phyloP scores from a whole-genome alignment of 2,329 filamentous ascomycete genomes.

The Hymenoscyphus fructigenus region DNA sequence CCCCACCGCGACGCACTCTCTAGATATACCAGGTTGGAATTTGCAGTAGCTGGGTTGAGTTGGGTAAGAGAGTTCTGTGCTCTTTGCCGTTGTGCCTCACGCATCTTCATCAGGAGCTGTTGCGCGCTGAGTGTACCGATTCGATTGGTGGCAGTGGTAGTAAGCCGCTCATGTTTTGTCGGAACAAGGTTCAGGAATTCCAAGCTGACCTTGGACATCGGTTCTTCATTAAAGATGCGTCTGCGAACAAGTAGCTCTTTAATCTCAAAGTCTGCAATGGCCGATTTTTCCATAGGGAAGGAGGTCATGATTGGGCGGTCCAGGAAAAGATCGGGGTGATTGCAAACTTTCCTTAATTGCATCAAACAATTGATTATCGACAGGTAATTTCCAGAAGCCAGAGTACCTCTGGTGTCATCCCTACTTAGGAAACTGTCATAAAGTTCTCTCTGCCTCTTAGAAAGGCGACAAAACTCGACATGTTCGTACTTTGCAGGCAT shows the following conservation, averaged over 20 bases:
- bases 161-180: slow-evolving; percentile 65
- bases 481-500: slow-evolving; percentile 99
- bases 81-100: slow-evolving; percentile 66
- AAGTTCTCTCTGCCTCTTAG: slow-evolving; percentile 89
- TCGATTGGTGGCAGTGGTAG: slow-evolving; percentile 51
- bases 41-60: slow-evolving; percentile 65
- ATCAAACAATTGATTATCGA: slow-evolving; percentile 98
- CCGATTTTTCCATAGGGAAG: slow-evolving; percentile 83
- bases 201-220: slow-evolving; percentile 66
- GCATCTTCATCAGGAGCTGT: slow-evolving; percentile 65
- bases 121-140: slow-evolving; percentile 70
- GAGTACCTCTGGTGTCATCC: slow-evolving; percentile 82
- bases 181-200: slow-evolving; percentile 79
- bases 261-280: slow-evolving; percentile 69
- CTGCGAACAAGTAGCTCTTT: slow-evolving; percentile 70
- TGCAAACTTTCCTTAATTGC: slow-evolving; percentile 97
- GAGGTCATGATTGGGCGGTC: slow-evolving; percentile 96
- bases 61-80: slow-evolving; percentile 54
- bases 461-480: slow-evolving; percentile 91
- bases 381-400: slow-evolving; percentile 91
- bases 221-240: slow-evolving; percentile 60
- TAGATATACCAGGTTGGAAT: slow-evolving; percentile 69
- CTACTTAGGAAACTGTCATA: slow-evolving; percentile 96
- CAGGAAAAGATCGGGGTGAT: slow-evolving; percentile 95
- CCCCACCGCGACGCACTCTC: slow-evolving; percentile 69